Evolutionary conservation across 331 rosid species (phyloP), one percentile per base, ranked within the genome.

Genomic region (Stylosanthes scabra): DNA sequence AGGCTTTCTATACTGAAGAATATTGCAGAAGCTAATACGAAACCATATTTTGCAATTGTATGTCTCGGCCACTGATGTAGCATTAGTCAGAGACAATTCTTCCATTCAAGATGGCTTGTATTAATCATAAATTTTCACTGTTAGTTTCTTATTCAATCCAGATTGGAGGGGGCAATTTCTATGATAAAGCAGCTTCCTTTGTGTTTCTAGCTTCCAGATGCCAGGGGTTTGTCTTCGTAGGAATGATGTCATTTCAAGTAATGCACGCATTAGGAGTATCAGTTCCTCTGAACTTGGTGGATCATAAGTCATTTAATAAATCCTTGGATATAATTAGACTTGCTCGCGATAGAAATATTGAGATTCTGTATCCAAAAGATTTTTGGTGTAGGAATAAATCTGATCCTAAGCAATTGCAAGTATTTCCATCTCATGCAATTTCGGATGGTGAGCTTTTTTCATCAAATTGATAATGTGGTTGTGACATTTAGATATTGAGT

Each of bases 161-260:
- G 99, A 87, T 94, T 74, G 97, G 97, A 78, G 99, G 99, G 37
- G 86, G 88, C 57, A 83, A 85, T 70, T 72, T 94, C 28, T 71
- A 27, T 40, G 80, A 86, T 73, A 94, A 91, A 87, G 88, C 86
- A 58, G 74, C 86, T 70, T 97, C 99, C 64, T 73, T 94, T 81
- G 87, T 59, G 37, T 83, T 85, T 83, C 86, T 94, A 80, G 87
- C 96, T 57, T 84, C 93, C 63, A 86, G 71, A 70, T 94, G 97
- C 54, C 89, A 90, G 71, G 87, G 77, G 16, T 74, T 94, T 72
- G 75, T 90, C 72, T 91, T 91, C 77, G 88, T 91, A 70, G 99
- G 99, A 75, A 83, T 83, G 91, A 94, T 89, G 91, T 78, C 96
- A 70, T 89, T 94, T 79, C 99, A 89, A 85, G 79, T 94, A 84